These are phyloP conservation scores for Melastoma candidum DNA, from an alignment of 441 rosid genomes.

Conservation along the genomic window DNA sequence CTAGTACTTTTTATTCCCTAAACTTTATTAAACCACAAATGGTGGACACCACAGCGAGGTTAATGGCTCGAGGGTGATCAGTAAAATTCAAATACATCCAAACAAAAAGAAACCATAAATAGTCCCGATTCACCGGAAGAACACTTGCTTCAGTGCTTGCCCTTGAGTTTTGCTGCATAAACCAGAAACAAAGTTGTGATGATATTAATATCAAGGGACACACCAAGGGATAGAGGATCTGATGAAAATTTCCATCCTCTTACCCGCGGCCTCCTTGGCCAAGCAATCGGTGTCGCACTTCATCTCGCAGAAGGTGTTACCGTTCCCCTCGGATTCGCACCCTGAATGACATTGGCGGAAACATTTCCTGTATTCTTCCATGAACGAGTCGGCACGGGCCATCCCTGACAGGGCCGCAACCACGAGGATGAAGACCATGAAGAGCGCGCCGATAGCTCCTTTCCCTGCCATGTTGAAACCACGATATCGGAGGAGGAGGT, in stretches of 20 bases:
- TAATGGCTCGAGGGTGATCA: no score
- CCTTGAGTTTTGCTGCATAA: constrained; percentile 5
- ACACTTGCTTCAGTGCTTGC: neutral
- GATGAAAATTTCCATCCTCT: neutral
- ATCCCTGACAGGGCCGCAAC: constrained; percentile 11
- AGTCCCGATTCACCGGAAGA: no score
- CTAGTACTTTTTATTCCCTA: no score
- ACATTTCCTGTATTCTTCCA: constrained; percentile 12
- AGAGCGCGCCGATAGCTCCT: constrained; percentile 12
- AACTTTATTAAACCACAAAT: no score
- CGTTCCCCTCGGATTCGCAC: constrained; percentile 15
- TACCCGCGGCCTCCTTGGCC: constrained; percentile 23
- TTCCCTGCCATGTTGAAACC: constrained; percentile 19
- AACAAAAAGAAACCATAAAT: no score
- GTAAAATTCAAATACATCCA: no score
- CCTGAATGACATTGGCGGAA: constrained; percentile 14
- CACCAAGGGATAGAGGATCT: neutral
- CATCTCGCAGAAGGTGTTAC: constrained; percentile 27
- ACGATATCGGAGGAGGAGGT: neutral
- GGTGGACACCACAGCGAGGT: no score
- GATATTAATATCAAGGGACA: no score
- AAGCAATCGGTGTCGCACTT: constrained; percentile 32
- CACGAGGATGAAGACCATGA: constrained; percentile 20
- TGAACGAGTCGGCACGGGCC: neutral
- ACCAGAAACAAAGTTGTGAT: neutral